Evolutionary conservation across 163 green algal species (phyloP).

Genomic region (Volvox carteri): DNA sequence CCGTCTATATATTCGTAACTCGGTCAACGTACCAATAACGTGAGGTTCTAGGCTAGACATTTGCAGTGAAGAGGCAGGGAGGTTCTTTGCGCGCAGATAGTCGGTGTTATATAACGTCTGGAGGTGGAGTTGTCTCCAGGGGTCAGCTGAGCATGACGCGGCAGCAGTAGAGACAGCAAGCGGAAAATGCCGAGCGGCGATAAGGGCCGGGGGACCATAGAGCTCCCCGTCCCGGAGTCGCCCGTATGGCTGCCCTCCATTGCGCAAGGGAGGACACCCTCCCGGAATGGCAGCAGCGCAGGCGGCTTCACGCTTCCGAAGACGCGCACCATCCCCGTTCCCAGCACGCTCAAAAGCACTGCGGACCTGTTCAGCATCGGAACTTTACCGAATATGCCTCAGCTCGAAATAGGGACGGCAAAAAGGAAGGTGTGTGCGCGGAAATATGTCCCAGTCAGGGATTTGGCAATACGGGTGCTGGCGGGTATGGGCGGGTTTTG

Average conservation of each 20-base stretch:
- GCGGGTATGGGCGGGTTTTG: background rate
- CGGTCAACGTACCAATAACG: background rate
- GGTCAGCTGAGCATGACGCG: background rate
- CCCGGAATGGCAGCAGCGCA: constrained; percentile 3
- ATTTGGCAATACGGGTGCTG: background rate
- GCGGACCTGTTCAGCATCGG: constrained; percentile 60
- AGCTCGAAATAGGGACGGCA: constrained; percentile 56
- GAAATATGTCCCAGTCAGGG: too few relatives aligned
- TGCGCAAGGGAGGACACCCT: background rate
- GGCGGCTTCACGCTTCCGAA: constrained; percentile 59
- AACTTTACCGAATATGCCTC: constrained; percentile 56
- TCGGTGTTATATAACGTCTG: background rate
- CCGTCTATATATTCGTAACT: background rate
- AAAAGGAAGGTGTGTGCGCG: constrained; percentile 9
- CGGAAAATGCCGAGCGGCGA: constrained; percentile 33
- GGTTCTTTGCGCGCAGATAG: background rate
- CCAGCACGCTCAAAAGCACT: constrained; percentile 49
- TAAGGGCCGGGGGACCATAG: constrained; percentile 45
- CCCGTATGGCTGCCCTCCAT: constrained; percentile 63
- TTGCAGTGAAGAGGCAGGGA: background rate
- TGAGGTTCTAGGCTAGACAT: background rate
- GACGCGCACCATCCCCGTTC: constrained; percentile 53
- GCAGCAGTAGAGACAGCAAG: background rate
- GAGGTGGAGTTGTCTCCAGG: constrained; percentile 1
- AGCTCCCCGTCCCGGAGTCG: constrained; percentile 57